A percentile compares a stretch with the other conserved stretches of the same genome.
Conservation (phyloP, 1,284 basidiomycete species). For the Puccinia hordei region DNA sequence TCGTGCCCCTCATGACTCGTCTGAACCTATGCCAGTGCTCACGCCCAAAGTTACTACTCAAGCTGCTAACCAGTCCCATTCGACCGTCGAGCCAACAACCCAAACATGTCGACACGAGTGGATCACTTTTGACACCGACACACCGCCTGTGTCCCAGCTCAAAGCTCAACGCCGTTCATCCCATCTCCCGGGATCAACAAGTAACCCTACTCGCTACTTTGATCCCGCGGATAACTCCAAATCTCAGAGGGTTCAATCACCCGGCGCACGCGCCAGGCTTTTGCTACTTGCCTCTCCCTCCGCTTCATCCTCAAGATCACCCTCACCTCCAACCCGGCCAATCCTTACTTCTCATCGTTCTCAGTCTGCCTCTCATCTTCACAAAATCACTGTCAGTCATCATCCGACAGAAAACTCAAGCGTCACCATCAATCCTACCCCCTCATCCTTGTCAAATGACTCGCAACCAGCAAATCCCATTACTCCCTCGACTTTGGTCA, state of each 20-base stretch:
- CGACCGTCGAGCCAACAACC: neutral
- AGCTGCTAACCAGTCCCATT: neutral
- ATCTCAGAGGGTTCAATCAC: neutral
- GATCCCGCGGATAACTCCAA: neutral
- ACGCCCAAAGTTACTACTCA: neutral
- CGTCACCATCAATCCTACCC: neutral
- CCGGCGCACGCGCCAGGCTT: conserved; percentile 33
- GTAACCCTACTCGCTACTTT: neutral
- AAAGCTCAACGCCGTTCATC: neutral
- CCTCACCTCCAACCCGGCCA: neutral
- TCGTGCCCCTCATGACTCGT: neutral
- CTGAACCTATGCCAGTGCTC: neutral
- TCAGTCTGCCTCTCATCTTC: conserved; percentile 16
- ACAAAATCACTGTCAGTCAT: neutral
- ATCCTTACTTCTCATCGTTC: conserved; percentile 15
- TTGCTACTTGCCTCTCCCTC: conserved; percentile 28
- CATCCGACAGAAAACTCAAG: neutral
- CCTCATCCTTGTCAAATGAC: neutral
- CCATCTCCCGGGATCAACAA: neutral
- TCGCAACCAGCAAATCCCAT: neutral
- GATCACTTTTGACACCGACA: neutral
- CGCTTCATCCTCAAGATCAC: neutral
- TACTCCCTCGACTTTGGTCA: neutral
- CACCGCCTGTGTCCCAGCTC: neutral
- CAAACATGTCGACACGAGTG: neutral